phyloP scores from a whole-genome alignment of 2,329 filamentous ascomycete species.

The Talaromyces sp. region DNA sequence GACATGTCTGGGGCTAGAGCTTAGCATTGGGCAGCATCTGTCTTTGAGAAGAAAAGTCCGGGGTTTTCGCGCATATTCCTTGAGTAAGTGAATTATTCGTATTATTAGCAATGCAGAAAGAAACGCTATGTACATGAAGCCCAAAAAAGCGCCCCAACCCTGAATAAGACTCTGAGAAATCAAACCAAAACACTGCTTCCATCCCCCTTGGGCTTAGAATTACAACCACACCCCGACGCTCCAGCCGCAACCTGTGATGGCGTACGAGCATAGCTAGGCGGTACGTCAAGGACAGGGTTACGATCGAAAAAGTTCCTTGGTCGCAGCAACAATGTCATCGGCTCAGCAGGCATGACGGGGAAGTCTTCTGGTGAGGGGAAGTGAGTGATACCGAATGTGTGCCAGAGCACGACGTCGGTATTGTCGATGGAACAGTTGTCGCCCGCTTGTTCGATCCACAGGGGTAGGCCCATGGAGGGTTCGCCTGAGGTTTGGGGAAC shows the following conservation, averaged over 20 bases:
- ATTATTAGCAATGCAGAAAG: not conserved
- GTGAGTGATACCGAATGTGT: constrained; percentile 87
- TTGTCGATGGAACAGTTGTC: constrained; percentile 68
- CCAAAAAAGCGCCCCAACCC: not conserved
- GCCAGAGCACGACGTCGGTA: constrained; percentile 86
- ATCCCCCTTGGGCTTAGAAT: constrained; percentile 25
- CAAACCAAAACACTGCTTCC: constrained; percentile 17
- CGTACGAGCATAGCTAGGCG: constrained; percentile 68
- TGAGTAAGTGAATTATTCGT: not conserved
- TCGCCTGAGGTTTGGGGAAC: constrained; percentile 84
- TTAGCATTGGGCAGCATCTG: not conserved
- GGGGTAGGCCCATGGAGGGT: constrained; percentile 66
- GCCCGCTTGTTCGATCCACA: constrained; percentile 67
- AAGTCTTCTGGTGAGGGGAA: constrained; percentile 89
- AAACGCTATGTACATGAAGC: constrained; percentile 10
- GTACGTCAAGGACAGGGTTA: constrained; percentile 78
- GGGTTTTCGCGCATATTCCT: not conserved
- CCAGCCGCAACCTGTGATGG: constrained; percentile 63
- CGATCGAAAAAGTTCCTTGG: constrained; percentile 78
- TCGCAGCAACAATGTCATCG: constrained; percentile 74
- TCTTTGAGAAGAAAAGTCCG: not conserved
- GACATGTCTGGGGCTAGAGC: not conserved
- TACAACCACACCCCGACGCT: constrained; percentile 35
- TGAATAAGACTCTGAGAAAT: not conserved
- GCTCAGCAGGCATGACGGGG: constrained; percentile 85